Base-by-base conservation (phyloP, 495 filamentous ascomycete genomes). In the Bacidia rubella region DNA sequence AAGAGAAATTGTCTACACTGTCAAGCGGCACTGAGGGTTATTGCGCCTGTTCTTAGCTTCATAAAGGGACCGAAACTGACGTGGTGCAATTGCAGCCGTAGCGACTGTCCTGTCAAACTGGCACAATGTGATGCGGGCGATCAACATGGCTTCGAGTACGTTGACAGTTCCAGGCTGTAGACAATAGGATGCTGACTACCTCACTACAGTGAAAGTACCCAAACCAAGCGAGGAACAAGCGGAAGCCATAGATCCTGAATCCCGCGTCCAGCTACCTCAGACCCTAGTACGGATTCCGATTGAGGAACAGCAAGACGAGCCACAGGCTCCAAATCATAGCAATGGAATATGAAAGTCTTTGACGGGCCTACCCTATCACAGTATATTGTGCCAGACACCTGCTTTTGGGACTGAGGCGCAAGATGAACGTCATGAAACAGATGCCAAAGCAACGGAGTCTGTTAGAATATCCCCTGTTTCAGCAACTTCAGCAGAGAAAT, bases 71-170 rank as follows among this genome's bases (percentile, higher is more conserved):
- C 29, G 29, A 35, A 35, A n/a, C 47, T 49, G 25, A 54, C 46
- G 57, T 11, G 54, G 55, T 44, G 38, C 58, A 43, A 52, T 24
- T 55, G 47, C 63, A 92, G 90, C 88, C 59, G 88, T 98, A 62
- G 92, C 92, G 45, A 79, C 82, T 44, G 92, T 98, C 17, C 69
- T 98, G 55, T 78, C 85, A 44, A 98, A 98, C 66, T 98, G 92
- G 92, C 85, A 95, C 60, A 93, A 89, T 64, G 90, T 98, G 49
- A 74, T 98, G 19, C 77, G 85, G 47, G 89, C 89, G 35, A 96
- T 98, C 60, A 85, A 84, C 62, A 93, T 98, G 81, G 90, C 93
- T 53, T 94, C 88, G 49, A 79, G 92, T 98, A 80, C 64, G 85
- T 66, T 56, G 7, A 9, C 59, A 42, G 19, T 40, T 3, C 23